phyloP scores from a whole-genome alignment of 164 flowering plant species.

The Platanus orientalis region DNA sequence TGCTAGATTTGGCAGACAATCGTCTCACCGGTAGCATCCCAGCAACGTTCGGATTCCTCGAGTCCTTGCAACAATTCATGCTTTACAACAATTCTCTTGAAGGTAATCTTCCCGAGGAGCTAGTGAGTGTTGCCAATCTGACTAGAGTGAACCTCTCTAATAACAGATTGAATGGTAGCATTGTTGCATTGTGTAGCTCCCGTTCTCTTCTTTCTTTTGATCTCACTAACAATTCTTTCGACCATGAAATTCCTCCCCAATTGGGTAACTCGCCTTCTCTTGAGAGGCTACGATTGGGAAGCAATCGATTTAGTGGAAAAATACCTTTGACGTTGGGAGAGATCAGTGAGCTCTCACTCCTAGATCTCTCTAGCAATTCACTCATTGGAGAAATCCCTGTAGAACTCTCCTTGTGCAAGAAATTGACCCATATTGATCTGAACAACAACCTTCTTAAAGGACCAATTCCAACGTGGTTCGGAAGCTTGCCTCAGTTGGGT shows the following conservation, averaged over 20 bases:
- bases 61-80: slow-evolving; percentile 57
- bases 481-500: slow-evolving; percentile 64
- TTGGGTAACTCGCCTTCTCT: slow-evolving; percentile 68
- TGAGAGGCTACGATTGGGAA: slow-evolving; percentile 69
- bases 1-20: slow-evolving; percentile 89
- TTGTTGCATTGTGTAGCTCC: slow-evolving; percentile 62
- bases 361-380: slow-evolving; percentile 73
- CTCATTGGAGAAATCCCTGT: slow-evolving; percentile 66
- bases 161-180: slow-evolving; percentile 76
- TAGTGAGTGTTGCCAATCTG: slow-evolving; percentile 48
- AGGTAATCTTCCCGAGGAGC: slow-evolving; percentile 63
- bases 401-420: slow-evolving; percentile 70
- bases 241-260: slow-evolving; percentile 55
- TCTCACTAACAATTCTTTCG: slow-evolving; percentile 69
- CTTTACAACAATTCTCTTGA: slow-evolving; percentile 90
- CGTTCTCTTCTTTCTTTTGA: slow-evolving; percentile 70
- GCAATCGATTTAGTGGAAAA: slow-evolving; percentile 54
- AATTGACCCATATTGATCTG: slow-evolving; percentile 73
- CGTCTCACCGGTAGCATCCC: slow-evolving; percentile 67
- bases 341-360: slow-evolving; percentile 46
- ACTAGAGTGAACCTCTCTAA: slow-evolving; percentile 81
- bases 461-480: slow-evolving; percentile 70
- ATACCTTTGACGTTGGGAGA: slow-evolving; percentile 65
- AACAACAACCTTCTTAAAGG: slow-evolving; percentile 71
- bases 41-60: slow-evolving; percentile 46